Base-by-base conservation (phyloP, 2,329 filamentous ascomycete genomes). In the Aureobasidium musti region DNA sequence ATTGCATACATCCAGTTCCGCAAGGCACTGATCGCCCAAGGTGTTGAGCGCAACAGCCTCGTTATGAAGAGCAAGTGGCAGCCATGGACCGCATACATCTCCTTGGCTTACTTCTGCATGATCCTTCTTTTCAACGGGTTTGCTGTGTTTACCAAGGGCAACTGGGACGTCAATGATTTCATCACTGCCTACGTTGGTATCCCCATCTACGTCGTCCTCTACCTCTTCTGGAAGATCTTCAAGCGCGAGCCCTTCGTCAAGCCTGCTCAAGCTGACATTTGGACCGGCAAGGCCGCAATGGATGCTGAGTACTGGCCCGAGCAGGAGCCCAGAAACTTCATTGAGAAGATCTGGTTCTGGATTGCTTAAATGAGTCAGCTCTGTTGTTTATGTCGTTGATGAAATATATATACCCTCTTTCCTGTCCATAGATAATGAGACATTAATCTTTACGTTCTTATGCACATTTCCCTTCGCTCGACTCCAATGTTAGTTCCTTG, bases 71-170 rank as follows among this genome's bases (percentile, higher is more conserved):
- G 79, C 7, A 77, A 74, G 17, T 80, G 77, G 67, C 81, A 82
- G 69, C 82, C 82, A 5, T 83, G 79, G 69, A 84, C 82, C 14
- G 90, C 90, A 0, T 88, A 82, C 70, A 76, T 79, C 10, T 84
- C 86, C 0, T 79, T 93, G 5, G 73, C 81, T 68, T 84, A 88
- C 80, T 78, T 83, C 69, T 86, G 83, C 72, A 78, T 87, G 33
- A 75, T 89, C 47, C 88, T 91, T 68, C 78, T 92, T 3, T 80
- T 92, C 47, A 92, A 90, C 4, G 85, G 86, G 43, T 81, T 78
- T 68, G 74, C 74, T 52, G 89, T 89, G 0, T 92, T 92, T 70
- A 79, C 77, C 33, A 70, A 72, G 53, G 75, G 69, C 61, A 76
- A 74, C 2, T 84, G 81, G 75, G 74, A 70, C 54, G 73, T 80